phyloP scores from a whole-genome alignment of 352 stramenopile genomes.

The Globisporangium cylindrosporum region DNA sequence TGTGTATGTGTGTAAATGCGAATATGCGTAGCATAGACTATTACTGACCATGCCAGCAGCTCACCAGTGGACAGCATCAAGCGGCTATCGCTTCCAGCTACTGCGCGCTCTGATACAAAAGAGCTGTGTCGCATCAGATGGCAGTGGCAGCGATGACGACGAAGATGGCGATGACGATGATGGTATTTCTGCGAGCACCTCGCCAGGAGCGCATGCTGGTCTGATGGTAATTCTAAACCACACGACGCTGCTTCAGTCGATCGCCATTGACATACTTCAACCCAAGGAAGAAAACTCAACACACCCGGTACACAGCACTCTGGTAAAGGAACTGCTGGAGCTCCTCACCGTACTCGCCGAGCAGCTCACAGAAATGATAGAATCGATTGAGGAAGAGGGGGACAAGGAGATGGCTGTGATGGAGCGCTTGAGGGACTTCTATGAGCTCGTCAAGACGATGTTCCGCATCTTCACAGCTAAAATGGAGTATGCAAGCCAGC shows the following conservation, averaged over 20 bases:
- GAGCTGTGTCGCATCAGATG: neutral
- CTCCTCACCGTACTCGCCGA: conserved; percentile 36
- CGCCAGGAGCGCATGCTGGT: neutral
- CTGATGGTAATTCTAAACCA: conserved; percentile 3
- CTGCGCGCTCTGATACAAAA: conserved; percentile 39
- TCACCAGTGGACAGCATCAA: conserved; percentile 6
- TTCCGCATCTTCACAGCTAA: conserved; percentile 16
- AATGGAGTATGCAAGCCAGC: conserved; percentile 25
- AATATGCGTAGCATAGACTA: neutral
- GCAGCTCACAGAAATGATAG: neutral
- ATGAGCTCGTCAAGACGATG: conserved; percentile 20
- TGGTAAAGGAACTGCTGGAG: conserved; percentile 18
- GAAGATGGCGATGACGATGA: neutral
- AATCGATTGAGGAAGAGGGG: neutral
- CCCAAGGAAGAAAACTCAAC: neutral
- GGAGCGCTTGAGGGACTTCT: conserved; percentile 9
- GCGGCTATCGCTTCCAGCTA: conserved; percentile 48
- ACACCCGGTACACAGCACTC: neutral
- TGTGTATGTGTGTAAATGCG: neutral
- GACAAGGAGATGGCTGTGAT: neutral
- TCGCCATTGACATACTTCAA: neutral
- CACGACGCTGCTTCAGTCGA: neutral
- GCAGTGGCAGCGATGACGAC: neutral
- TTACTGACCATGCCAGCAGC: neutral
- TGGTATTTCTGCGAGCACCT: neutral